Percentiles rank a stretch among this genome's conserved stretches.
Evolutionary conservation across 2,329 filamentous ascomycete species (phyloP).

Genomic region (Plectosphaerella plurivora): DNA sequence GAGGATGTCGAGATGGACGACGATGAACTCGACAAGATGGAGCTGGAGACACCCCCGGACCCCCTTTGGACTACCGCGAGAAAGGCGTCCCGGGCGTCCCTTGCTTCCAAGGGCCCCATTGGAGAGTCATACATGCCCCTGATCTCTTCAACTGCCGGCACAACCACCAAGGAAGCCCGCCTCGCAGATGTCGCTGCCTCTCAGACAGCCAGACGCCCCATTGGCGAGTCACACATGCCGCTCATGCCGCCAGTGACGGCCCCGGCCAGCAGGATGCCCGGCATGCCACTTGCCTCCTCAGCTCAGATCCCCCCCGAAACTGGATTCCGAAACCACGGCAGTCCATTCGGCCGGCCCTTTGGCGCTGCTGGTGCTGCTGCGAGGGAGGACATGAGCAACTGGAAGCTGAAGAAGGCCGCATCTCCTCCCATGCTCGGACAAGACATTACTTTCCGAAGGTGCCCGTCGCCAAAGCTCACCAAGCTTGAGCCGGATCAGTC

Average conservation of each 20-base stretch:
- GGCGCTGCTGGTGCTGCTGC: slow-evolving; percentile 24
- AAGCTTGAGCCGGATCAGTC: slow-evolving; percentile 76
- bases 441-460: slow-evolving; percentile 76
- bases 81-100: slow-evolving; percentile 6
- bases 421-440: slow-evolving; percentile 85
- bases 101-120: slow-evolving; percentile 5
- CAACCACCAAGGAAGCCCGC: slow-evolving; percentile 2
- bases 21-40: slow-evolving; percentile 32
- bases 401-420: slow-evolving; percentile 45
- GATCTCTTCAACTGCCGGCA: background rate
- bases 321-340: slow-evolving; percentile 24
- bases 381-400: slow-evolving; percentile 31
- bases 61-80: slow-evolving; percentile 34
- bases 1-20: slow-evolving; percentile 17
- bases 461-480: slow-evolving; percentile 77
- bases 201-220: slow-evolving; percentile 2
- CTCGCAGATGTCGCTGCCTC: slow-evolving; percentile 6
- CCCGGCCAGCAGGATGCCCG: slow-evolving; percentile 4
- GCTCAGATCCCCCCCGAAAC: slow-evolving; percentile 34
- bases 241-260: slow-evolving; percentile 1
- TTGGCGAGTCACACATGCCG: slow-evolving; percentile 8
- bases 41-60: slow-evolving; percentile 32
- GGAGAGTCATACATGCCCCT: slow-evolving; percentile 12
- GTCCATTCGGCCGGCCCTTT: slow-evolving; percentile 40
- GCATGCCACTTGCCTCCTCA: slow-evolving; percentile 15